Percentiles rank a stretch among this genome's conserved stretches.
Conservation (phyloP, 2,329 filamentous ascomycete genomes). For the Amauroascus verrucosus region DNA sequence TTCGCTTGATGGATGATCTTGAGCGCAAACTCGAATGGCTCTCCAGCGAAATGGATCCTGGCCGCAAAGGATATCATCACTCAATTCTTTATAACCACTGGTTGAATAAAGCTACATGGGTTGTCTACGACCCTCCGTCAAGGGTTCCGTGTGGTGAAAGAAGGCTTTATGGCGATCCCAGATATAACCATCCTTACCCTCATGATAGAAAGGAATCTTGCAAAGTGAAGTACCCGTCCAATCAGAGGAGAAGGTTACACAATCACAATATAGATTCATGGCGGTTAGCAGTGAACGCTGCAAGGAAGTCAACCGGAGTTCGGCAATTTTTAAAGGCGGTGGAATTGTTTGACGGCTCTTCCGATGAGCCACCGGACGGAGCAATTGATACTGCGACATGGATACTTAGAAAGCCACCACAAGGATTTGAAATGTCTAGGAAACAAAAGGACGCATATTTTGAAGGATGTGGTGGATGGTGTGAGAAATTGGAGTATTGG, state of each 20-base stretch:
- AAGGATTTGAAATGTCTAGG: slow-evolving; percentile 29
- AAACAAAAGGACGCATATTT: slow-evolving; percentile 32
- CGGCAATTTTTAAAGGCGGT: slow-evolving; percentile 23
- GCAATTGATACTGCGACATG: slow-evolving; percentile 33
- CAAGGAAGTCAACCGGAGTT: slow-evolving; percentile 25
- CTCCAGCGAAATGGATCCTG: slow-evolving; percentile 30
- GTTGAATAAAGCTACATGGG: slow-evolving; percentile 34
- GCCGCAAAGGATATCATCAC: slow-evolving; percentile 33
- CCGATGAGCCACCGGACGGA: slow-evolving; percentile 31
- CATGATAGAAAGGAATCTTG: slow-evolving; percentile 13
- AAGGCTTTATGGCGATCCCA: slow-evolving; percentile 28
- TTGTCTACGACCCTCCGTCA: slow-evolving; percentile 32
- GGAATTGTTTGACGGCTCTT: slow-evolving; percentile 29
- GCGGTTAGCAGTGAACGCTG: slow-evolving; percentile 30
- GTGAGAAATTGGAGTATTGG: slow-evolving; percentile 34
- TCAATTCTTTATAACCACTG: slow-evolving; percentile 34
- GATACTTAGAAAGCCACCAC: slow-evolving; percentile 33
- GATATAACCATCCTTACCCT: slow-evolving; percentile 27
- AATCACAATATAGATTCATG: slow-evolving; percentile 31
- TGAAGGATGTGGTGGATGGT: slow-evolving; percentile 32
- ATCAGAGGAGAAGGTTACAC: slow-evolving; percentile 17
- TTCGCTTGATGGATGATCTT: slow-evolving; percentile 27
- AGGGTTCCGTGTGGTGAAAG: slow-evolving; percentile 26
- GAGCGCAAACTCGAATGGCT: slow-evolving; percentile 33
- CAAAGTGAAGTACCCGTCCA: slow-evolving; percentile 23